phyloP scores from a whole-genome alignment of 805 yeast genomes.

The Kodamaea neixiangensis region DNA sequence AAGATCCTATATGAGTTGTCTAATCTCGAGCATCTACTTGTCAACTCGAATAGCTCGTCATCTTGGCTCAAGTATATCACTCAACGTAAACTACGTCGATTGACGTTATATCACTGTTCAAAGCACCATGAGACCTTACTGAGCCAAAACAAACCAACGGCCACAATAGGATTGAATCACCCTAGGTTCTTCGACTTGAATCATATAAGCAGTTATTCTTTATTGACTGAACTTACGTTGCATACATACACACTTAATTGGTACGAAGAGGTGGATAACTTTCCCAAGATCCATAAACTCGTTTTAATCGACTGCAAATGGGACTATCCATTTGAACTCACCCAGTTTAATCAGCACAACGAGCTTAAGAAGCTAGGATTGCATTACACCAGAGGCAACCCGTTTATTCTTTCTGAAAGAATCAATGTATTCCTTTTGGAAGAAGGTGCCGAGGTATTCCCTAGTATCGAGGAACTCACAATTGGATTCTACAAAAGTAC shows the following conservation, averaged over 20 bases:
- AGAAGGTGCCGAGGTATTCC: slow-evolving; percentile 21
- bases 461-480: slow-evolving; percentile 16
- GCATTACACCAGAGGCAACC: slow-evolving; percentile 26
- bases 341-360: slow-evolving; percentile 31
- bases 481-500: slow-evolving; percentile 16
- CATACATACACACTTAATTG: slow-evolving; percentile 46
- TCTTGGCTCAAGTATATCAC: slow-evolving; percentile 43
- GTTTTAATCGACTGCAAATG: slow-evolving; percentile 50
- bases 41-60: slow-evolving; percentile 39
- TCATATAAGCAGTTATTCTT: slow-evolving; percentile 42
- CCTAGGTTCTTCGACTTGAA: slow-evolving; percentile 43
- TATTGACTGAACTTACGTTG: slow-evolving; percentile 35
- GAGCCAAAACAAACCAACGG: slow-evolving; percentile 7
- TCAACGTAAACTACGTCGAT: slow-evolving; percentile 17
- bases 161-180: slow-evolving; percentile 4
- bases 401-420: slow-evolving; percentile 41
- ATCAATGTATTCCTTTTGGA: slow-evolving; percentile 30
- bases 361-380: slow-evolving; percentile 26
- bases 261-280: slow-evolving; percentile 24
- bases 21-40: slow-evolving; percentile 21
- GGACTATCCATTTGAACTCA: slow-evolving; percentile 55
- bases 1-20: slow-evolving; percentile 24
- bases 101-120: slow-evolving; percentile 31
- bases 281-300: slow-evolving; percentile 24
- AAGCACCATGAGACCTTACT: slow-evolving; percentile 18